Evolutionary conservation across 441 rosid genomes (phyloP), one percentile per base, ranked within the genome.

Genomic region (Cnidoscolus chayamansa): DNA sequence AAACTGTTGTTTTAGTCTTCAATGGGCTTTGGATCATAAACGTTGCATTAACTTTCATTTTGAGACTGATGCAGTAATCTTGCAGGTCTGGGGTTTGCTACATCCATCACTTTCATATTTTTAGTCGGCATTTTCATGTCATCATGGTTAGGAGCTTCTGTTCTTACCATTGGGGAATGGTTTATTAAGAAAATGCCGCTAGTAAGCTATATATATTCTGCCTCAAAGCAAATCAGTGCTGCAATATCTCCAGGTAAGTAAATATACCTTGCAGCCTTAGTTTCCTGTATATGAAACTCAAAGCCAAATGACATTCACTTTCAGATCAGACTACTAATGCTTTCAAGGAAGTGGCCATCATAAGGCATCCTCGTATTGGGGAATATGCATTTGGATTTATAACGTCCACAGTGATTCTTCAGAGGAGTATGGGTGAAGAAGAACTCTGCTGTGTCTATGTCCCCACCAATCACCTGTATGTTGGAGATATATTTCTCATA

Each of bases 381-480:
- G 90, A 90, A 76, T 88, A 86, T 31, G 91, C 91, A 11, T 85
- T 88, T 61, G 95, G 91, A n/a, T 88, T 85, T 72, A 88, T 90
- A 70, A 88, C 92, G 49, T 86, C 92, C 0, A 75, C 86, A 10
- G 82, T 87, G 65, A 62, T 81, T 72, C 93, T 88, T 65, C 85
- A 78, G 17, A 79, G 82, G 15, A 81, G 81, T 51, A 77, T 83
- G 20, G 87, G 85, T 9, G 80, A 82, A 53, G 93, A 88, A 70
- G 88, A 86, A 35, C 89, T 86, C 1, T 82, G 83, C 20, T 83
- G 90, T 68, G 88, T 84, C 20, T 87, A 84, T 84, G 94, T 94
- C 68, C 98, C 98, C 5, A 94, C 98, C 1, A 91, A 94, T 80
- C 97, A 94, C 81, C 97, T 94, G 32, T 94, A 91, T 81, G 87